A percentile compares a stretch with the other conserved stretches of the same genome.
These are phyloP conservation scores for Athelia sp. DNA, from an alignment of 1,284 basidiomycete species.

Conservation along the genomic window DNA sequence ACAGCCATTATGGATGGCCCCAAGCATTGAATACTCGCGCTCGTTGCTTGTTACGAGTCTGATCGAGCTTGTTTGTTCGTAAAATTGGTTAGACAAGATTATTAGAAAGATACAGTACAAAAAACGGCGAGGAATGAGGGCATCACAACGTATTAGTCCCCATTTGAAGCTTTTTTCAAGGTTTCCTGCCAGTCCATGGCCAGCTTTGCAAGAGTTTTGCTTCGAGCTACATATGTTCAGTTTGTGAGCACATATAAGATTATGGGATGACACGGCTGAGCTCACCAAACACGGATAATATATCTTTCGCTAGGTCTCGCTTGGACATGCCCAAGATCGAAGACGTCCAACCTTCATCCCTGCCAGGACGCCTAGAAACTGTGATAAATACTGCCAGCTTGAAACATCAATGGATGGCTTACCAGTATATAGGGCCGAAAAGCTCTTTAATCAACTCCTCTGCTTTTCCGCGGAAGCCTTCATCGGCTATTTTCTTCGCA, in stretches of 20 bases:
- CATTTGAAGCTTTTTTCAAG: slow-evolving; percentile 55
- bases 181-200: slow-evolving; percentile 77
- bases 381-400: slow-evolving; percentile 6
- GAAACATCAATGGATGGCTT: slow-evolving; percentile 30
- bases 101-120: background rate
- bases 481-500: slow-evolving; percentile 79
- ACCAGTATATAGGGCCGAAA: slow-evolving; percentile 85
- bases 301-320: slow-evolving; percentile 76
- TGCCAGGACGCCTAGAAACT: slow-evolving; percentile 56
- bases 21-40: too few species aligned
- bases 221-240: slow-evolving; percentile 43
- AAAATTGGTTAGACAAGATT: too few species aligned
- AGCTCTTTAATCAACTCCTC: slow-evolving; percentile 87
- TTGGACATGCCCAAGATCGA: slow-evolving; percentile 67
- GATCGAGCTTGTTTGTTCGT: too few species aligned
- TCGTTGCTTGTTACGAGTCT: too few species aligned
- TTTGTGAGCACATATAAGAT: slow-evolving; percentile 6
- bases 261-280: slow-evolving; percentile 11
- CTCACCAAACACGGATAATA: slow-evolving; percentile 72
- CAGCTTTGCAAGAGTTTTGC: slow-evolving; percentile 66
- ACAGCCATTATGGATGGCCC: too few species aligned
- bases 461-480: slow-evolving; percentile 79
- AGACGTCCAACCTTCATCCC: slow-evolving; percentile 63
- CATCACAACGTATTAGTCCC: slow-evolving; percentile 25
- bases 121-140: background rate